phyloP scores from a whole-genome alignment of 768 basidiomycete genomes.

The Tricholoma sp. region DNA sequence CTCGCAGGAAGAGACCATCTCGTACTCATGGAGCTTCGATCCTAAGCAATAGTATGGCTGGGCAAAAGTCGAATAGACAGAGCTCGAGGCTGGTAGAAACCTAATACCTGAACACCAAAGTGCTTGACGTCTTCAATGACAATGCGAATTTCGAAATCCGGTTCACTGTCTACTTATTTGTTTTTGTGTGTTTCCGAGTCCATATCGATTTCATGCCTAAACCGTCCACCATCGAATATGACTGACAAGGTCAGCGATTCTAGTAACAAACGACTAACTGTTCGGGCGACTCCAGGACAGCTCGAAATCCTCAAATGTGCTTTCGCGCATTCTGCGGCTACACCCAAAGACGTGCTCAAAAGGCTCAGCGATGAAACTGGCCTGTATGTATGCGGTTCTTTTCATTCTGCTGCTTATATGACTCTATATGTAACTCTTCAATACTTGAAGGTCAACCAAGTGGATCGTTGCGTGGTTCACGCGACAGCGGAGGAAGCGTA shows the following conservation, averaged over 20 bases:
- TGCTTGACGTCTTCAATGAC: too few relatives aligned
- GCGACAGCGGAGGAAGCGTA: slow-evolving; percentile 5
- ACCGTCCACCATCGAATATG: background rate
- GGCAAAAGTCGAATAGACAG: too few relatives aligned
- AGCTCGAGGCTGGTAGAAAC: too few relatives aligned
- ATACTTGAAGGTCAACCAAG: slow-evolving; percentile 1
- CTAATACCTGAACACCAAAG: too few relatives aligned
- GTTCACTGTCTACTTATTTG: too few relatives aligned
- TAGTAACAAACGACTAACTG: background rate
- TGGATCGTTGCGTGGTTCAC: slow-evolving; percentile 8
- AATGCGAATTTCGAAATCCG: too few relatives aligned
- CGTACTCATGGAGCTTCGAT: too few relatives aligned
- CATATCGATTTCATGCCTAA: too few relatives aligned
- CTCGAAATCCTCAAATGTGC: background rate
- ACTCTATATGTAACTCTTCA: background rate
- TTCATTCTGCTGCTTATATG: background rate
- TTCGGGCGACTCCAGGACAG: background rate
- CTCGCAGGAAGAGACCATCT: too few relatives aligned
- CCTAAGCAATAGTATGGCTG: too few relatives aligned
- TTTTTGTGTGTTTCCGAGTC: too few relatives aligned
- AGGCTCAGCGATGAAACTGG: slow-evolving; percentile 5
- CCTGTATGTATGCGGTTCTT: slow-evolving; percentile 3
- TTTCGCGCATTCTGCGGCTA: background rate
- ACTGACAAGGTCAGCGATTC: background rate
- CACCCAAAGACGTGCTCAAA: slow-evolving; percentile 1